Conservation (phyloP, 148 eudicot genomes). For the Rhododendron vialii region DNA sequence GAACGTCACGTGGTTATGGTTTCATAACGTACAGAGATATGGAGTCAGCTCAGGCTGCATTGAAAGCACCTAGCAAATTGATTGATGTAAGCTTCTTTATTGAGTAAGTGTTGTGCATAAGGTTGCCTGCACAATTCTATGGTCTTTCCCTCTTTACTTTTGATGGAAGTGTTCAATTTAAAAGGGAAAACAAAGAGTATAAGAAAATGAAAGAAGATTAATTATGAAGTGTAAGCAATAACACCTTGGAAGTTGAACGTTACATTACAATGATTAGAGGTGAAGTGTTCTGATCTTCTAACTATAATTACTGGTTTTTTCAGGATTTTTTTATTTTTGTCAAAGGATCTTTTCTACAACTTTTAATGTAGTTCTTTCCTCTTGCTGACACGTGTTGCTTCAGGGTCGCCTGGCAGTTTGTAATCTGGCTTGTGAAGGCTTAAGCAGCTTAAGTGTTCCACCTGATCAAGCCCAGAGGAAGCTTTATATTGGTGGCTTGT, state of each 20-base stretch:
- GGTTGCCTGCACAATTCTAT: neutral
- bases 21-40: constrained; percentile 60
- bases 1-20: constrained; percentile 71
- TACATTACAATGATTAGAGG: neutral
- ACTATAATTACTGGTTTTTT: neutral
- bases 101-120: neutral
- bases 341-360: neutral
- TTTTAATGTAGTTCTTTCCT: neutral
- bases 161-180: neutral
- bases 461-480: constrained; percentile 64
- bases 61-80: constrained; percentile 49
- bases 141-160: neutral
- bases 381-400: neutral
- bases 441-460: constrained; percentile 35
- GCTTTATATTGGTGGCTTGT: constrained; percentile 58
- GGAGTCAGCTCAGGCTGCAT: constrained; percentile 52
- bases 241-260: neutral
- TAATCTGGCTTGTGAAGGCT: constrained; percentile 63
- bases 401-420: constrained; percentile 70
- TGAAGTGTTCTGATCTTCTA: neutral
- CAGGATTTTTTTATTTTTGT: neutral
- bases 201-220: neutral
- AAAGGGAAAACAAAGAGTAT: neutral
- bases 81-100: constrained; percentile 47
- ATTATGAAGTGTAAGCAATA: neutral